Base-by-base conservation (phyloP, 371 early-diverging fungal genomes). In the Syncephalastrum sp. region DNA sequence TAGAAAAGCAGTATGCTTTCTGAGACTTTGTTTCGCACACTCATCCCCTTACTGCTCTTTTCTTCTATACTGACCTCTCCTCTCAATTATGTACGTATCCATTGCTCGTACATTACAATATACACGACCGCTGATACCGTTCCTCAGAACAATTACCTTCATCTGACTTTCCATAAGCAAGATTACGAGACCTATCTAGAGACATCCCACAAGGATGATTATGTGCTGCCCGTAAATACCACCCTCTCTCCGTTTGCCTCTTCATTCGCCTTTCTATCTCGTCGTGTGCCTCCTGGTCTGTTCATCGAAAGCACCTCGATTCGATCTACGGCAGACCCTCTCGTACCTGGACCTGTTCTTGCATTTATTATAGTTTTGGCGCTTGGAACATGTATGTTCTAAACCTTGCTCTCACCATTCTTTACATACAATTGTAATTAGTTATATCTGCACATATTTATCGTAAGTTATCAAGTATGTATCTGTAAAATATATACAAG, bases 371-470 rank as follows among this genome's bases (percentile, higher is more conserved):
- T 63, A 15, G 63, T 63, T 14, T 45, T 63, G 14, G 47, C 54
- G 2, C 42, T 63, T 48, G 63, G 54, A 2, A 58, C 58, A 7
- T 50, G 53, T 41, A 63, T 63, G 63, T 63, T 63, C 41, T 63
- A 10, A 10, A 33, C 8, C 38, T 10, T 33, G 38, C 2, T 29
- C 29, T 7, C 29, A 29, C 7, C 38, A 33, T 33, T 33, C 2
- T 5, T 12, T 2, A 12, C 38, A 5, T 8, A 33, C 2, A 5
- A 0, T 33, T 33, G 38, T 33, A 6, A 33, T 8, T 33, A 33
- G 12, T 10, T 10, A 21, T 33, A 33, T 12, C 8, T 10, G 8
- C 8, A 33, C 38, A 33, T 10, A 33, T 33, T 1, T 12, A 33
- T 10, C 38, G 38, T 33, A 8, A 33, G 8, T 2, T 33, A 21